Base-by-base conservation (phyloP, 2,329 filamentous ascomycete genomes). In the Nigrospora osmanthi region DNA sequence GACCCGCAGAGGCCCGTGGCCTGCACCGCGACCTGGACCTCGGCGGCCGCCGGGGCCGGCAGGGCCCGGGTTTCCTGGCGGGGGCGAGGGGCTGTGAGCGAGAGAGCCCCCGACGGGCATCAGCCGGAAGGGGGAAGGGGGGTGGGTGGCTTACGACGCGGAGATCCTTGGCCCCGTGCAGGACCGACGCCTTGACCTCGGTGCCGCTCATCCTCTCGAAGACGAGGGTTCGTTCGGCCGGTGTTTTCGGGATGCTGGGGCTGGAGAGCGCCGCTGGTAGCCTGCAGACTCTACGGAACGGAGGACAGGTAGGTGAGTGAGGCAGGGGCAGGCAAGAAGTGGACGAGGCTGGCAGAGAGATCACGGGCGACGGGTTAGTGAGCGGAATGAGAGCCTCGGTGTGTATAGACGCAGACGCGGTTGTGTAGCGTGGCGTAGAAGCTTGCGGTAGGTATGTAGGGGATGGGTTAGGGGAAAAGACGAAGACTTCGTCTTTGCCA, bases 1-100 rank as follows among this genome's bases (percentile, higher is more conserved):
- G 79, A 83, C 52, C 81, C 81, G 63, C 81, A 85, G 59, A 85
- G 71, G 39, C 80, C 80, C 13, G 81, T 85, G 39, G 76, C 69
- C 49, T 75, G 73, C 55, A 83, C 69, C 50, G 75, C 67, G 49
- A 85, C 68, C 55, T 82, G 80, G 44, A 85, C 75, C 51, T 84
- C 77, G 53, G 72, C 66, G 47, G 69, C 61, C 13, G 66, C 66
- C 13, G 80, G 80, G n/a, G 72, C 45, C 5, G 78, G 62, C 19
- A 84, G 69, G 7, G 65, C 57, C 48, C 80, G 73, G 45, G 71
- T 67, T 70, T 81, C 71, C 79, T 81, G 54, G 38, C 23, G 23
- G 10, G 10, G 33, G 45, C 30, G 31, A 15, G 19, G n/a, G n/a
- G 11, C 38, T 11, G n/a, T 36, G 16, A 17, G 15, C 17, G 42